Percentiles rank a stretch among this genome's conserved stretches.
Evolutionary conservation across 176 grass and related monocot species (phyloP).

Genomic region (Luzula sylvatica): DNA sequence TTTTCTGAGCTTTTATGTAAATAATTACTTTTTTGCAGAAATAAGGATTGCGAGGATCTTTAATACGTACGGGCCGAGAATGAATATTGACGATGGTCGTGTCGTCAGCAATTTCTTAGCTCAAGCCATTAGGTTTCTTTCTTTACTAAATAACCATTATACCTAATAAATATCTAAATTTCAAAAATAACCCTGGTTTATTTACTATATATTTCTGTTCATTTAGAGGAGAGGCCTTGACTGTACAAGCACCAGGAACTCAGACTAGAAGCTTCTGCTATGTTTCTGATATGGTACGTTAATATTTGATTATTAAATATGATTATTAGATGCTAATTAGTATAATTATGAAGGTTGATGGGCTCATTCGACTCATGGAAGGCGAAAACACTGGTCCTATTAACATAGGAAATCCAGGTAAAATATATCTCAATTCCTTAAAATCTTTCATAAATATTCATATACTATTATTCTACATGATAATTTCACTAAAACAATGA

Average conservation of each 20-base stretch:
- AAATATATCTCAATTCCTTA: not conserved
- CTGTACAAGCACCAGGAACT: conserved; percentile 88
- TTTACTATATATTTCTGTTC: conserved; percentile 21
- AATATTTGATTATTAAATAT: conserved; percentile 8
- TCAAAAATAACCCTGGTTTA: not conserved
- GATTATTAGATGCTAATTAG: not conserved
- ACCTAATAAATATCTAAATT: conserved; percentile 2
- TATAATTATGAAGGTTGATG: conserved; percentile 47
- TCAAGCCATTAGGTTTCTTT: conserved; percentile 38
- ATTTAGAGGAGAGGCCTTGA: conserved; percentile 56
- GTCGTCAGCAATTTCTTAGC: conserved; percentile 98
- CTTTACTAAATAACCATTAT: not conserved
- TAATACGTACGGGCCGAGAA: conserved; percentile 92
- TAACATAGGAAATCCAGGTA: conserved; percentile 77
- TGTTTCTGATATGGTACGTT: conserved; percentile 97
- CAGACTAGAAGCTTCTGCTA: conserved; percentile 92
- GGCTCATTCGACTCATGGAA: conserved; percentile 77
- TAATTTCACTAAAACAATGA: too few species aligned
- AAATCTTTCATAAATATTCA: too few species aligned
- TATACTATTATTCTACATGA: too few species aligned
- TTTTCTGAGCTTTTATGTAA: not conserved
- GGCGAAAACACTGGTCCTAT: conserved; percentile 78
- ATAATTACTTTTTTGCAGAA: conserved; percentile 3
- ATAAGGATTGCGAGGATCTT: conserved; percentile 72
- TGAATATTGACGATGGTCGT: conserved; percentile 90